These are phyloP conservation scores for Apophysomyces variabilis DNA, from an alignment of 371 early-diverging fungal species.

Conservation along the genomic window DNA sequence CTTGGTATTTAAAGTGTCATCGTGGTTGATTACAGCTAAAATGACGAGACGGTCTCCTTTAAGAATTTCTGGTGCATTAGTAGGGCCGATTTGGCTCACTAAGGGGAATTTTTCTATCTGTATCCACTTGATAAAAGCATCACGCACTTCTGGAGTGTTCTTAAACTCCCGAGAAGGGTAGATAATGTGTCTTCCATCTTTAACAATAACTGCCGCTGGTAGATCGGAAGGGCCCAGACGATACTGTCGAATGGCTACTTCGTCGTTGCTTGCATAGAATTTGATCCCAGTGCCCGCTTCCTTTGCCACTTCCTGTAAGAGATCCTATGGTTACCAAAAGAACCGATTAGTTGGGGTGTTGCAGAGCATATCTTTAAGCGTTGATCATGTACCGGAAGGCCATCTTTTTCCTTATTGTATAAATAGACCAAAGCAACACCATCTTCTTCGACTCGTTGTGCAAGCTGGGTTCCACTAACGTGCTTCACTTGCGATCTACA, in stretches of 20 bases:
- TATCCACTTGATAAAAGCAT: constrained; percentile 38
- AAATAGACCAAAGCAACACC: constrained; percentile 43
- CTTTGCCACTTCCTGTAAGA: constrained; percentile 32
- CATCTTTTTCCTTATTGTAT: constrained; percentile 25
- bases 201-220: constrained; percentile 41
- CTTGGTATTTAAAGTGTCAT: constrained; percentile 18
- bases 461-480: constrained; percentile 25
- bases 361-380: constrained; percentile 18
- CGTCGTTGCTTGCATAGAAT: constrained; percentile 40
- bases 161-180: constrained; percentile 34
- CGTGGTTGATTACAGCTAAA: constrained; percentile 26
- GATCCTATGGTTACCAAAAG: constrained; percentile 14
- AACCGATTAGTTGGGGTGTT: not conserved
- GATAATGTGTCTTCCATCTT: constrained; percentile 33
- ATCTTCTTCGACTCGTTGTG: constrained; percentile 23
- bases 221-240: constrained; percentile 26
- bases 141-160: constrained; percentile 25
- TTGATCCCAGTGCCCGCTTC: constrained; percentile 28
- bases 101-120: constrained; percentile 45
- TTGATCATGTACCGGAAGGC: constrained; percentile 16
- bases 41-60: constrained; percentile 35
- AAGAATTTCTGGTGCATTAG: constrained; percentile 39
- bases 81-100: constrained; percentile 35
- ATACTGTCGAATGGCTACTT: constrained; percentile 25
- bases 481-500: constrained; percentile 36